These are phyloP conservation scores for Lobosporangium transversale DNA, from an alignment of 192 early-diverging fungal species.

Conservation along the genomic window DNA sequence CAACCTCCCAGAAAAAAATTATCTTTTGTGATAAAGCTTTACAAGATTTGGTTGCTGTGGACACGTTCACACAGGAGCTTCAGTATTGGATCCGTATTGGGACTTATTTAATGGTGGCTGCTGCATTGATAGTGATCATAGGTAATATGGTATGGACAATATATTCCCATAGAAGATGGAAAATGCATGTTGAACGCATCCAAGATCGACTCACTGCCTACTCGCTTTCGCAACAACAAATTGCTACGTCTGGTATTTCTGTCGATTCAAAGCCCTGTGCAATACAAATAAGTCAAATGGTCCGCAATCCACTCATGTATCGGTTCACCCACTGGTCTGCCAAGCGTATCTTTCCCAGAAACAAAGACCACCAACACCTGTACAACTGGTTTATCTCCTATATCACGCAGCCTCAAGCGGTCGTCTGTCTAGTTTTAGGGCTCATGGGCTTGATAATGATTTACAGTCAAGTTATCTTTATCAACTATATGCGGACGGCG, in stretches of 20 bases:
- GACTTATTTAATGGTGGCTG: neutral
- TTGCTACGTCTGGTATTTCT: neutral
- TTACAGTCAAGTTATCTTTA: conserved; percentile 30
- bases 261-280: neutral
- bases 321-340: conserved; percentile 15
- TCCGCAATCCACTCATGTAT: conserved; percentile 16
- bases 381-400: conserved; percentile 50
- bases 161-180: conserved; percentile 17
- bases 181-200: conserved; percentile 6
- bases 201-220: neutral
- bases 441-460: conserved; percentile 23
- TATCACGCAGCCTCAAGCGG: conserved; percentile 21
- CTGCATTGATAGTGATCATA: neutral
- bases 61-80: conserved; percentile 10
- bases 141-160: conserved; percentile 18
- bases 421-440: conserved; percentile 40
- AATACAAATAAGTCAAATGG: conserved; percentile 5
- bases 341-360: conserved; percentile 6
- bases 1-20: neutral
- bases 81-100: conserved; percentile 17
- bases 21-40: conserved; percentile 13
- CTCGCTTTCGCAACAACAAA: neutral
- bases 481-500: conserved; percentile 14
- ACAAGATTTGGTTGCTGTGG: neutral
- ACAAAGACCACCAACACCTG: conserved; percentile 9